Evolutionary conservation across 768 basidiomycete genomes (phyloP), one percentile per base, ranked within the genome.

Genomic region (Podaxis pistillaris): DNA sequence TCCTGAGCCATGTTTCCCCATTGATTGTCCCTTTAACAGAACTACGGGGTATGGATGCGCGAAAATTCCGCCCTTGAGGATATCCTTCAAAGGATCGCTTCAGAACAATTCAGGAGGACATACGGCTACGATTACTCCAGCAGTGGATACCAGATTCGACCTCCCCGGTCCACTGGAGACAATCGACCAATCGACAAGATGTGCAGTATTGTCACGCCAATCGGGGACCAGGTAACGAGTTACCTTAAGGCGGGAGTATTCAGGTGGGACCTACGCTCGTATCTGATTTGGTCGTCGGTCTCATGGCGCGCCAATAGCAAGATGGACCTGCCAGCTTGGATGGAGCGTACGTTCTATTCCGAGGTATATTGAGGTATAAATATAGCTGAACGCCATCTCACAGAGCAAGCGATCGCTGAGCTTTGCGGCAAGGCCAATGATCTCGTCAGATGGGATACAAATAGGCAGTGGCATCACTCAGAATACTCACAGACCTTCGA

Each of bases 111-210:
- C 26, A 50, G 19, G 49, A 50, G 22, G 49, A 24, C 49, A 24
- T 50, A 50, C 26, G 49, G 49, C 24, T 50, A 50, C 24, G 26
- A 50, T 12, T 50, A 50, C 9, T 50, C 36, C 11, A 54, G 8
- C 36, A 36, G 13, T 19, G 15, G 30, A 4, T 37, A 54, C 52
- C 33, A 30, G 12, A 17, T n/a, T 22, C 52, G 33, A 36, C 52
- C 36, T 36, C 52, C 52, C 28, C 19, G 19, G 19, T 54, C 52
- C 4, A 54, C 33, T 19, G 36, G 52, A 12, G 52, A 36, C 15
- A 37, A 37, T 15, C 52, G 52, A n/a, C 52, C 52, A n/a, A 54
- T 54, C 8, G 52, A 54, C 52, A 37, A 54, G 36, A 54, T 33
- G 36, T 54, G 30, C 52, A 54, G 33, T 5, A 11, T 50, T 12